phyloP scores from a whole-genome alignment of 176 grass and related monocot species.

The Puya raimondii region DNA sequence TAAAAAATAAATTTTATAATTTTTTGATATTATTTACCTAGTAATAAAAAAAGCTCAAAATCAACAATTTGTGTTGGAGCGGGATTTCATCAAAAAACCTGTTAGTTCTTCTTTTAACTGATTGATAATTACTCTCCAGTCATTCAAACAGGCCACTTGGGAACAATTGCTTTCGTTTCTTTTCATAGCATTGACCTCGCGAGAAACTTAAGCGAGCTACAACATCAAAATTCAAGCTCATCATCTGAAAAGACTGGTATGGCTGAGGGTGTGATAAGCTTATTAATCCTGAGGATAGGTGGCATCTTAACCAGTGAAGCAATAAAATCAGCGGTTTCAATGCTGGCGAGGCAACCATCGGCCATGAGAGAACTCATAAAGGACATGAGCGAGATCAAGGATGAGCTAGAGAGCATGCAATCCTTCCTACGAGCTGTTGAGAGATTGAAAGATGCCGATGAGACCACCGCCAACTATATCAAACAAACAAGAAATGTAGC shows the following conservation, averaged over 20 bases:
- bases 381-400: conserved; percentile 16
- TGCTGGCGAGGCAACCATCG: conserved; percentile 5
- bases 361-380: conserved; percentile 17
- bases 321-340: neutral
- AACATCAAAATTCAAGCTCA: no score
- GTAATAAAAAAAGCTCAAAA: no score
- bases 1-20: no score
- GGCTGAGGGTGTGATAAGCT: conserved; percentile 15
- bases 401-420: conserved; percentile 24
- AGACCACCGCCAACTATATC: conserved; percentile 9
- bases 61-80: no score
- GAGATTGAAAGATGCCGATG: conserved; percentile 16
- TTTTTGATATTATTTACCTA: no score
- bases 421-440: conserved; percentile 17
- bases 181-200: no score
- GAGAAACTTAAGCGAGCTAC: no score
- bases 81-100: no score
- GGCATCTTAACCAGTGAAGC: conserved; percentile 14
- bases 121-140: no score
- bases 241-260: neutral
- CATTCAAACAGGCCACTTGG: no score
- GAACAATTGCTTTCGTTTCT: no score
- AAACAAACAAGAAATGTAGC: conserved; percentile 18
- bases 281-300: conserved; percentile 18
- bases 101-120: no score